Conservation (phyloP, 305 asterid genomes). For the Fraxinus ornus region DNA sequence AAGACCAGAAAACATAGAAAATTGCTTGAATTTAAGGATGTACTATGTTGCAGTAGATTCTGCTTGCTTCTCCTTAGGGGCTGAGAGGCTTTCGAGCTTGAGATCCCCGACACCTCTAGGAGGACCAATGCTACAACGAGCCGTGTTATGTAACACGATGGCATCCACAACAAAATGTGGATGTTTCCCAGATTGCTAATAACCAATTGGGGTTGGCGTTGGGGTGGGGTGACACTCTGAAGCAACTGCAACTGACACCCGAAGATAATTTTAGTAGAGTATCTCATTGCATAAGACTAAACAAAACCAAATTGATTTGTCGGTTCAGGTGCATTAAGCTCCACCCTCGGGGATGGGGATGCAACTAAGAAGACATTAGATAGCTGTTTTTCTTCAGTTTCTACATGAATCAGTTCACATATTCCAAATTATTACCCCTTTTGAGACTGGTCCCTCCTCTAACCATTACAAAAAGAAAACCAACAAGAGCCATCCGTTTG, state of each 20-base stretch:
- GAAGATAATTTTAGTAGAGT: neutral
- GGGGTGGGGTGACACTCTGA: neutral
- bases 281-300: neutral
- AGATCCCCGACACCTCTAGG: constrained; percentile 79
- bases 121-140: constrained; percentile 92
- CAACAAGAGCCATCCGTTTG: neutral
- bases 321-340: neutral
- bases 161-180: constrained; percentile 48
- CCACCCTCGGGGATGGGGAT: neutral
- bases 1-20: constrained; percentile 21
- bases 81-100: constrained; percentile 43
- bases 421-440: neutral
- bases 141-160: constrained; percentile 72
- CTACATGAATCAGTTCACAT: neutral
- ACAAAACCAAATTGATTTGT: neutral
- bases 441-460: neutral
- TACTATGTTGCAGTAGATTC: constrained; percentile 48
- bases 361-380: neutral
- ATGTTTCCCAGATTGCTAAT: neutral
- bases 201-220: neutral
- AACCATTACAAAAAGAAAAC: neutral
- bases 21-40: constrained; percentile 2
- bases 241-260: neutral
- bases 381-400: neutral
- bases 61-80: constrained; percentile 51